Evolutionary conservation across 495 filamentous ascomycete genomes (phyloP).

Genomic region (Entonaema liquescens): DNA sequence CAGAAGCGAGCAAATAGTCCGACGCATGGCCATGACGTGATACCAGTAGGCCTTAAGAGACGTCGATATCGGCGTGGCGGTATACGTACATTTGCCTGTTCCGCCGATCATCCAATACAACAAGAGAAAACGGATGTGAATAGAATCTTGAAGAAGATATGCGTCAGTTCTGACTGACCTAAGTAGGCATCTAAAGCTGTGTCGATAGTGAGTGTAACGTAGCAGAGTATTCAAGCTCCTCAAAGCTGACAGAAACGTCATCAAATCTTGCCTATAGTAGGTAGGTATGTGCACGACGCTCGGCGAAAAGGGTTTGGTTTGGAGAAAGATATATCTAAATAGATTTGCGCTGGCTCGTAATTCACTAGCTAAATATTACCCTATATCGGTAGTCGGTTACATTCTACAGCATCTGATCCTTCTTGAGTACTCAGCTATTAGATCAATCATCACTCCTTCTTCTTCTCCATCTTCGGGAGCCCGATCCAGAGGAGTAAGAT

Average conservation of each 20-base stretch:
- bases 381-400: not conserved
- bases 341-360: not conserved
- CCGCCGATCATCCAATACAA: no score
- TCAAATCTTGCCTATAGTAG: not conserved
- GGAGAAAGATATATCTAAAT: not conserved
- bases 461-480: conserved; percentile 42
- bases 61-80: not conserved
- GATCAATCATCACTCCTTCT: conserved; percentile 29
- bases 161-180: no score
- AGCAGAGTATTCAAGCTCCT: not conserved
- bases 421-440: not conserved
- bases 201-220: not conserved
- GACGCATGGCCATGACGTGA: not conserved
- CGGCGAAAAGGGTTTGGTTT: not conserved
- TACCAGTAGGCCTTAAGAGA: not conserved
- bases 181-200: not conserved
- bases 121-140: no score
- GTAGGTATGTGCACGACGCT: not conserved
- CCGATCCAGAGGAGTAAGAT: conserved; percentile 65
- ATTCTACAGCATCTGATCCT: not conserved
- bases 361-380: not conserved
- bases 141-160: no score
- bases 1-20: not conserved
- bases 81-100: not conserved
- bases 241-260: conserved; percentile 9